Evolutionary conservation across 2,329 filamentous ascomycete species (phyloP), one percentile per base, ranked within the genome.

Genomic region (Aspergillus quadrilineatus): DNA sequence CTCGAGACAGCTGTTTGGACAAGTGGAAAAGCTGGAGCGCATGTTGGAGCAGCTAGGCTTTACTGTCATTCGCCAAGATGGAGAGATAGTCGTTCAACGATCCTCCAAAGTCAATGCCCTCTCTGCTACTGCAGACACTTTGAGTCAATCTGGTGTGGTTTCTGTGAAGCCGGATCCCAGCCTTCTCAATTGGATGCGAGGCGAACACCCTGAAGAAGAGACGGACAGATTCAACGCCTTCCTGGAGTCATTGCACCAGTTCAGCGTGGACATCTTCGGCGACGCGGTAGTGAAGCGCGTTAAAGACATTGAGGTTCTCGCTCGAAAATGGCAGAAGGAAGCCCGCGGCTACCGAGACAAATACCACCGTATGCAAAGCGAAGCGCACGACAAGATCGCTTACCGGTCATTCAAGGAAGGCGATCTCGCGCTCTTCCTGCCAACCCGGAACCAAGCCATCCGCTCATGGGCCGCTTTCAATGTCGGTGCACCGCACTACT

Each of bases 391-490:
- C 64, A 97, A 97, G 79, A 97, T 99, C 69, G 92, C 94, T 2
- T 97, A 94, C 71, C 88, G 89, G 59, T 88, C 93, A 50, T 99
- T 99, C 79, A 97, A 97, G 69, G 92, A 97, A 73, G 93, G 94
- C 6, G 94, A 99, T 69, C 81, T 99, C 12, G 94, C 93, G 10
- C 77, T 99, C 2, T 99, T 99, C 77, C 77, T 99, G 41, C 94
- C 94, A 0, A 99, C 94, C 0, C 84, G 93, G 36, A 97, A 97
- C 70, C 92, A 97, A 74, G 90, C 89, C 37, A 94, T 92, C 4
- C 89, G 93, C 14, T 93, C 94, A 0, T 99, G 94, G 94, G 94
- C 94, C 4, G 94, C 94, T 0, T 99, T 99, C 82, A 99, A 99
- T 67, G 90, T 99, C 32, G 93, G 92, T 1, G 96, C 93, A 58